These are phyloP conservation scores for Xylariaceae sp. DNA, from an alignment of 2,329 filamentous ascomycete species.

Conservation along the genomic window DNA sequence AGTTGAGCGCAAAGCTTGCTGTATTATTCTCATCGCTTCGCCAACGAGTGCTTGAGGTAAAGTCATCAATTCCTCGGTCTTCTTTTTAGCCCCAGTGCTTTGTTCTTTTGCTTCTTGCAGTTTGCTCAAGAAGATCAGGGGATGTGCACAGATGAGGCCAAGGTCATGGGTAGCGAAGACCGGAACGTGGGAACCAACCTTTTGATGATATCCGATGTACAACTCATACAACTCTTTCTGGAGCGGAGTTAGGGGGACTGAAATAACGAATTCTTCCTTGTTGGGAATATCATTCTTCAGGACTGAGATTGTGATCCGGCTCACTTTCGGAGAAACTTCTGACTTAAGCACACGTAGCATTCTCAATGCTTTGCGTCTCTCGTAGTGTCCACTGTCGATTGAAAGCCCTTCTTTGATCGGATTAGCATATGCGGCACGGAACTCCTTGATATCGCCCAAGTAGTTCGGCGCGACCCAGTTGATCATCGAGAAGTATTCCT, in stretches of 20 bases:
- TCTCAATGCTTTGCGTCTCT: slow-evolving; percentile 59
- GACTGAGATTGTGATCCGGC: slow-evolving; percentile 65
- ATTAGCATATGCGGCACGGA: slow-evolving; percentile 63
- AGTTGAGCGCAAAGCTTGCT: slow-evolving; percentile 22
- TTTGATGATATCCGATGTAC: slow-evolving; percentile 34
- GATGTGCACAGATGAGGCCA: slow-evolving; percentile 50
- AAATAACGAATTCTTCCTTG: slow-evolving; percentile 81
- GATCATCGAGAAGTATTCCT: slow-evolving; percentile 83
- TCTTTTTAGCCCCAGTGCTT: slow-evolving; percentile 2
- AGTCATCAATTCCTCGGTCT: slow-evolving; percentile 10
- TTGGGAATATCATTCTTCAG: slow-evolving; percentile 64
- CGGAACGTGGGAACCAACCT: slow-evolving; percentile 1
- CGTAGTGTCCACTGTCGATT: slow-evolving; percentile 52
- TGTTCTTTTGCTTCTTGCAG: slow-evolving; percentile 21
- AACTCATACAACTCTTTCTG: slow-evolving; percentile 61
- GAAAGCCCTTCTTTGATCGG: slow-evolving; percentile 73
- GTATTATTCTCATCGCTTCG: slow-evolving; percentile 34
- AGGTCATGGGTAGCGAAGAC: slow-evolving; percentile 40
- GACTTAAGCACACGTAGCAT: slow-evolving; percentile 67
- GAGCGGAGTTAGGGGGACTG: slow-evolving; percentile 61
- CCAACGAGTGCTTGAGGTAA: slow-evolving; percentile 30
- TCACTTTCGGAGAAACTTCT: slow-evolving; percentile 72
- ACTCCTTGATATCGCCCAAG: slow-evolving; percentile 65
- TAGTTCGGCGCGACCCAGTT: slow-evolving; percentile 81
- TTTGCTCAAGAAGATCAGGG: slow-evolving; percentile 42